A percentile compares a stretch with the other conserved stretches of the same genome.
These are phyloP conservation scores for Fragilariopsis cylindrus DNA, from an alignment of 108 stramenopile species.

Conservation along the genomic window DNA sequence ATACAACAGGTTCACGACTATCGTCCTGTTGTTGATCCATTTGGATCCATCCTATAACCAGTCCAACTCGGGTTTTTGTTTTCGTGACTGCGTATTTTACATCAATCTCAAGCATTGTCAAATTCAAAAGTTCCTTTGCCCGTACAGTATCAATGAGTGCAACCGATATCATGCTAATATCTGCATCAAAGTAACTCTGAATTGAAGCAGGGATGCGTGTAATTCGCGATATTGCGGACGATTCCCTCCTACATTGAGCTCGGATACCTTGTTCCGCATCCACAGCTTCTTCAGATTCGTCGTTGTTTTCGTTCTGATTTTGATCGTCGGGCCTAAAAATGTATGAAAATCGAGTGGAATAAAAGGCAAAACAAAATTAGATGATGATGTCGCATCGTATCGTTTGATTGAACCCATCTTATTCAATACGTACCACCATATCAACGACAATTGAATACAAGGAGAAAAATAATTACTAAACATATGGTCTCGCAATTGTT, in stretches of 20 bases:
- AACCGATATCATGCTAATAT: slow-evolving; percentile 56
- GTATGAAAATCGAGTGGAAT: too few relatives aligned
- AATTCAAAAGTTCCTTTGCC: slow-evolving; percentile 62
- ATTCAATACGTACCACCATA: slow-evolving; percentile 42
- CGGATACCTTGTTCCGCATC: not conserved
- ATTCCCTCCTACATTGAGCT: not conserved
- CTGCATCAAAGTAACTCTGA: slow-evolving; percentile 64
- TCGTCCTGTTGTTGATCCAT: slow-evolving; percentile 70
- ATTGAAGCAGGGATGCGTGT: slow-evolving; percentile 17
- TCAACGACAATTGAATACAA: slow-evolving; percentile 69
- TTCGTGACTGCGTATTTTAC: slow-evolving; percentile 68
- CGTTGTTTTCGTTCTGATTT: not conserved
- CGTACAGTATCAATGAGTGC: slow-evolving; percentile 77
- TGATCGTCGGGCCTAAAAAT: slow-evolving; percentile 7
- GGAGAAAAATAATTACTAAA: slow-evolving; percentile 70
- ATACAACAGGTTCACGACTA: slow-evolving; percentile 67
- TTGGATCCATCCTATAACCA: slow-evolving; percentile 74
- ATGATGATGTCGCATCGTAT: too few relatives aligned
- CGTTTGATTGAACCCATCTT: too few relatives aligned
- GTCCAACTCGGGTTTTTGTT: slow-evolving; percentile 64
- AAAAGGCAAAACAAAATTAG: too few relatives aligned
- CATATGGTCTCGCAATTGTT: slow-evolving; percentile 60
- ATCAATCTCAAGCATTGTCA: slow-evolving; percentile 62
- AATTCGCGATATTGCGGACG: not conserved
- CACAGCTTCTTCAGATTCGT: not conserved